phyloP scores from a whole-genome alignment of 2,329 filamentous ascomycete species.

The Colletotrichum graminicola region DNA sequence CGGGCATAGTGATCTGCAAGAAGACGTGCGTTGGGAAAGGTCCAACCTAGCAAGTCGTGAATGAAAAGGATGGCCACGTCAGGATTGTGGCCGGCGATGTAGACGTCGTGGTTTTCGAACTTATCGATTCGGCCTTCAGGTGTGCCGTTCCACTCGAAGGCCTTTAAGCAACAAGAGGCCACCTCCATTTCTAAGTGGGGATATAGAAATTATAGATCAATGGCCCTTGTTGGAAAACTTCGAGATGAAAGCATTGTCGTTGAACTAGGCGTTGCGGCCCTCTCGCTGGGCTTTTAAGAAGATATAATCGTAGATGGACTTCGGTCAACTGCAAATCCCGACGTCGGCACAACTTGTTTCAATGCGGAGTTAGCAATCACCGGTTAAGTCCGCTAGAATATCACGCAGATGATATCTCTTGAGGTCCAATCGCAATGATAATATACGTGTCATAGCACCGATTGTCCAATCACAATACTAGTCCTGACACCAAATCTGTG shows the following conservation, averaged over 20 bases:
- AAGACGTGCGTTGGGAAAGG: slow-evolving; percentile 57
- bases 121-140: slow-evolving; percentile 51
- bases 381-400: not conserved
- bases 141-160: slow-evolving; percentile 56
- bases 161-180: slow-evolving; percentile 49
- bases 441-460: not conserved
- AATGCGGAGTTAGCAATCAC: not conserved
- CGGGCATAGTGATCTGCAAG: slow-evolving; percentile 61
- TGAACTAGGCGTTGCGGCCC: not conserved
- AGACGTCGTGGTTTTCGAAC: slow-evolving; percentile 51
- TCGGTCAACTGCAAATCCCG: not conserved
- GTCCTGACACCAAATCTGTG: not conserved
- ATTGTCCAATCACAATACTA: not conserved
- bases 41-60: slow-evolving; percentile 59
- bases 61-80: slow-evolving; percentile 53
- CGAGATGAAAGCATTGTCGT: not conserved
- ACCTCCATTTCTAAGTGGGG: not conserved
- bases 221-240: not conserved
- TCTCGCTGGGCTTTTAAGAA: not conserved
- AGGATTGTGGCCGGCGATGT: slow-evolving; percentile 53
- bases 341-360: not conserved
- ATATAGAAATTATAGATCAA: too few relatives aligned
- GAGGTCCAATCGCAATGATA: too few relatives aligned
- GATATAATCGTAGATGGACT: too few relatives aligned
- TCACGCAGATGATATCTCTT: too few relatives aligned